Conservation (phyloP, 495 filamentous ascomycete genomes). For the Aspergillus bertholletiae region DNA sequence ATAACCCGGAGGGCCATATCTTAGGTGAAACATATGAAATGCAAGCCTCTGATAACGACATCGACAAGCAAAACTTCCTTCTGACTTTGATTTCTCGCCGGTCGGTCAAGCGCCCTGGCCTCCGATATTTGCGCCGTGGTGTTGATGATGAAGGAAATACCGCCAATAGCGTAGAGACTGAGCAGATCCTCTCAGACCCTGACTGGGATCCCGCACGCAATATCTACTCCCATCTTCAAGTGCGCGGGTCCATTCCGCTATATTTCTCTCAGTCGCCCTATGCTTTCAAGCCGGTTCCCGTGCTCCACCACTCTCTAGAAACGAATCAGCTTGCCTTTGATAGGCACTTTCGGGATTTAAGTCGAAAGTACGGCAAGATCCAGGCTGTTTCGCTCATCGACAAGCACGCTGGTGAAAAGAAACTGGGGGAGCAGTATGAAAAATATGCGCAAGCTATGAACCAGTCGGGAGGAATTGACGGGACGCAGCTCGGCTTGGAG, state of each 20-base stretch:
- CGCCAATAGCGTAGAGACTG: constrained; percentile 91
- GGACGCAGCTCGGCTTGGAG: constrained; percentile 62
- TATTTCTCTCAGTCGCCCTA: constrained; percentile 94
- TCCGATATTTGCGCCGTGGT: constrained; percentile 88
- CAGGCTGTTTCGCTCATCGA: constrained; percentile 85
- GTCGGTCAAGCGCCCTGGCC: constrained; percentile 76
- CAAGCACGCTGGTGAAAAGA: constrained; percentile 73
- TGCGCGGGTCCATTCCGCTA: constrained; percentile 82
- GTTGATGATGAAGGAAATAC: constrained; percentile 82
- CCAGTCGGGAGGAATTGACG: constrained; percentile 52
- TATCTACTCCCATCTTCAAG: constrained; percentile 78
- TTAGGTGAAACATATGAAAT: constrained; percentile 32
- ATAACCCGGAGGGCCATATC: constrained; percentile 25
- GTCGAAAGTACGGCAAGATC: constrained; percentile 64
- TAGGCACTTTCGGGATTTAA: constrained; percentile 69
- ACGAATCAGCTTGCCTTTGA: constrained; percentile 74
- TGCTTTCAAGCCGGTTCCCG: constrained; percentile 82
- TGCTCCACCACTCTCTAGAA: constrained; percentile 70
- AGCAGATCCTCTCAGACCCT: constrained; percentile 76
- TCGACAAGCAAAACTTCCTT: constrained; percentile 50
- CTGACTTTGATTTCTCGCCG: constrained; percentile 86
- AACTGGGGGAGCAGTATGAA: constrained; percentile 75
- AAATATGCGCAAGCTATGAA: constrained; percentile 60
- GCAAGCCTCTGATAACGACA: constrained; percentile 19
- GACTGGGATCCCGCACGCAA: constrained; percentile 59